Evolutionary conservation across 345 rosid species (phyloP).

Genomic region (Brassica nigra): DNA sequence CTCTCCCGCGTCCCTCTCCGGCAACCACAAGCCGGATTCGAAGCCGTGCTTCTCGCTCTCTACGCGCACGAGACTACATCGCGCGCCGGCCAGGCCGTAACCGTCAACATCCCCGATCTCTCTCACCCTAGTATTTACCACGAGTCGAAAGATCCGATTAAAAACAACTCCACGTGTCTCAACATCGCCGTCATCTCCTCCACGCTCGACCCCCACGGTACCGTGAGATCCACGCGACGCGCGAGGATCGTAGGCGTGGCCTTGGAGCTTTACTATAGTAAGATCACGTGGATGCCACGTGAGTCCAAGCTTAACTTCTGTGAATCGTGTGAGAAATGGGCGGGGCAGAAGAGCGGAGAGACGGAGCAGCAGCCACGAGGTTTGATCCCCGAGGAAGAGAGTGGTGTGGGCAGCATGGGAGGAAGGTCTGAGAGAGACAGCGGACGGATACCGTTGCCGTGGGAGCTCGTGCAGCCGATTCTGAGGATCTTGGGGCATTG

Average conservation of each 20-base stretch:
- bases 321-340: slow-evolving; percentile 67
- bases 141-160: slow-evolving; percentile 48
- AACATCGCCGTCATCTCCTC: slow-evolving; percentile 71
- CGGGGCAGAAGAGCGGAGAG: slow-evolving; percentile 48
- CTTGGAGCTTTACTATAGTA: slow-evolving; percentile 66
- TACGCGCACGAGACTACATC: slow-evolving; percentile 72
- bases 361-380: slow-evolving; percentile 8
- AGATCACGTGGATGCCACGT: slow-evolving; percentile 53
- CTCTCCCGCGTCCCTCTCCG: slow-evolving; percentile 70
- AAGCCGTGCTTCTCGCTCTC: slow-evolving; percentile 74
- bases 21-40: slow-evolving; percentile 77
- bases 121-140: slow-evolving; percentile 76
- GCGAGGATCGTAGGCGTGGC: slow-evolving; percentile 78
- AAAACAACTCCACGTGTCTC: slow-evolving; percentile 52
- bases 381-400: slow-evolving; percentile 6
- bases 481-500: slow-evolving; percentile 81
- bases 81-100: slow-evolving; percentile 61
- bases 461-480: slow-evolving; percentile 82
- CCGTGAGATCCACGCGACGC: slow-evolving; percentile 66
- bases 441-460: slow-evolving; percentile 58
- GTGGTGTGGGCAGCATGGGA: background rate
- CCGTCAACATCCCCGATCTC: slow-evolving; percentile 70
- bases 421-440: slow-evolving; percentile 16
- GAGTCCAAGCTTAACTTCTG: slow-evolving; percentile 76
- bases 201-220: slow-evolving; percentile 74